Conservation (phyloP, 805 yeast species). For the Priceomyces melissophilus region DNA sequence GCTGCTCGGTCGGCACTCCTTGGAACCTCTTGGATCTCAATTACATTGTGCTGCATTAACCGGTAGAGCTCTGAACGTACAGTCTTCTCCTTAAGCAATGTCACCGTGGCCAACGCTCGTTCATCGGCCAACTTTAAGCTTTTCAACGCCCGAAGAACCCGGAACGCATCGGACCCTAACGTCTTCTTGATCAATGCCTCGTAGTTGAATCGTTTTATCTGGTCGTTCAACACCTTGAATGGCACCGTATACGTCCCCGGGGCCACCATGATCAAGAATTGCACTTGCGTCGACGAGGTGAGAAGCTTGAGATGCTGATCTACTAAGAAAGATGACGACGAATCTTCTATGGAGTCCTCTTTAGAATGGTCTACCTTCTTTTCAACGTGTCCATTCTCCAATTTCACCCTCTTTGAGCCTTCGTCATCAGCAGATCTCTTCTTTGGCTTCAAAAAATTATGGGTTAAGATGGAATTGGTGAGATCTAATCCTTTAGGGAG, state of each 20-base stretch:
- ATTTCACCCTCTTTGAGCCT: constrained; percentile 19
- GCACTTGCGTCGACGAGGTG: constrained; percentile 45
- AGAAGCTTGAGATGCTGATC: constrained; percentile 70
- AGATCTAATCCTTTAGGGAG: constrained; percentile 44
- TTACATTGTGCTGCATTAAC: constrained; percentile 62
- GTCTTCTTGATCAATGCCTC: constrained; percentile 59
- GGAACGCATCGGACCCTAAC: constrained; percentile 62
- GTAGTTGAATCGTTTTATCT: constrained; percentile 46
- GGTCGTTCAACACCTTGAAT: constrained; percentile 46
- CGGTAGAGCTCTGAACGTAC: constrained; percentile 69
- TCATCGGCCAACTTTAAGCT: constrained; percentile 75
- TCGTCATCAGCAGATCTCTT: constrained; percentile 17
- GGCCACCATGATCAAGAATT: constrained; percentile 58
- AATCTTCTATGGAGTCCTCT: constrained; percentile 1
- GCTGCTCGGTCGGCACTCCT: constrained; percentile 90
- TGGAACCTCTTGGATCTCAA: constrained; percentile 93
- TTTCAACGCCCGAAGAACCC: constrained; percentile 76
- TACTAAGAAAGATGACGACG: constrained; percentile 31
- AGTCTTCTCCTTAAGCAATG: constrained; percentile 72
- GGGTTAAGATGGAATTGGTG: constrained; percentile 42
- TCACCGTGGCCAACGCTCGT: constrained; percentile 69
- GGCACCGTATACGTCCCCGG: constrained; percentile 63
- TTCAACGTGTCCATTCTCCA: constrained; percentile 29
- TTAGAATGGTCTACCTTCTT: constrained; percentile 7
- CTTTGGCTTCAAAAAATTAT: constrained; percentile 37